phyloP scores from a whole-genome alignment of 345 rosid genomes.

The Salix viminalis region DNA sequence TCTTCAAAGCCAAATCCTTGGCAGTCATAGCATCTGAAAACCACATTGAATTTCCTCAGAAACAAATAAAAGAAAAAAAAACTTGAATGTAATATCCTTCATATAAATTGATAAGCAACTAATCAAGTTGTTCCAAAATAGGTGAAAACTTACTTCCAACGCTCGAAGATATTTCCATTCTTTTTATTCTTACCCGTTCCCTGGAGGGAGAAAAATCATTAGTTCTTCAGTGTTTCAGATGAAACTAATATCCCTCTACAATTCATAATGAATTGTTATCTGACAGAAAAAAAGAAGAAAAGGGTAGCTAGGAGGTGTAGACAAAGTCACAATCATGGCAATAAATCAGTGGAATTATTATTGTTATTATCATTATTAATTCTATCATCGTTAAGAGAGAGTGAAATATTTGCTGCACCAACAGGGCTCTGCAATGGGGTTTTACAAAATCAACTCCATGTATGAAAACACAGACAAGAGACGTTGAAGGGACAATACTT shows the following conservation, averaged over 20 bases:
- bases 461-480: background rate
- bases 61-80: background rate
- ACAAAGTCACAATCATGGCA: no score
- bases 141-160: slow-evolving; percentile 65
- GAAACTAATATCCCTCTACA: no score
- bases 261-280: no score
- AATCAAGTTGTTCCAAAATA: background rate
- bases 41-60: background rate
- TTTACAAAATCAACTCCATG: background rate
- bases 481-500: slow-evolving; percentile 32
- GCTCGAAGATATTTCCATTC: slow-evolving; percentile 78
- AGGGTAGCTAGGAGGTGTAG: background rate
- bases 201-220: slow-evolving; percentile 13
- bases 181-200: slow-evolving; percentile 76
- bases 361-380: no score
- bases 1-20: slow-evolving; percentile 77
- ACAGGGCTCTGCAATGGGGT: background rate
- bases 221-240: no score
- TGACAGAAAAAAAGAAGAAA: background rate
- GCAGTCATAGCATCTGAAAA: slow-evolving; percentile 67
- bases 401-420: background rate
- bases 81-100: background rate
- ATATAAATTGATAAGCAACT: background rate
- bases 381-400: no score
- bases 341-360: no score